These are phyloP conservation scores for Dysphania ambrosioides DNA, from an alignment of 148 eudicot genomes.

Conservation along the genomic window DNA sequence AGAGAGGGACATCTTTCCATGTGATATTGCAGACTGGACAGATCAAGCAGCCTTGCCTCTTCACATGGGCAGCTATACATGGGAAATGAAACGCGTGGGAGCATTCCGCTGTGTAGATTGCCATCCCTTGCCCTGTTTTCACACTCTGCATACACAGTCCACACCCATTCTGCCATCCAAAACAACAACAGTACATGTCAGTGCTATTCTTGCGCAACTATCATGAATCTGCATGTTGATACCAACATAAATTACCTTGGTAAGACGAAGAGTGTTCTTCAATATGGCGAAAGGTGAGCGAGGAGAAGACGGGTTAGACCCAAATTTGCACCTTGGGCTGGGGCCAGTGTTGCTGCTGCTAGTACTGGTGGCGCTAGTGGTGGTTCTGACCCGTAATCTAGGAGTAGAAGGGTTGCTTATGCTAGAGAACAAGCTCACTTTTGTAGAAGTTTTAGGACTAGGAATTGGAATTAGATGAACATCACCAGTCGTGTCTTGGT, in stretches of 20 bases:
- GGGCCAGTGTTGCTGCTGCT: not conserved
- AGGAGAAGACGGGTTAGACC: conserved; percentile 58
- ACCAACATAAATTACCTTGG: conserved; percentile 39
- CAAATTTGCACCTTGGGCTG: conserved; percentile 39
- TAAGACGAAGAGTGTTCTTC: conserved; percentile 60
- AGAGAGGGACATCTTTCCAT: conserved; percentile 74
- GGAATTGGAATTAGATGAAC: conserved; percentile 13
- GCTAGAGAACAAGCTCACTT: conserved; percentile 46
- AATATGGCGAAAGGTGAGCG: conserved; percentile 81
- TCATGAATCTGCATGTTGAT: not conserved
- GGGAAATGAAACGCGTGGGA: conserved; percentile 82
- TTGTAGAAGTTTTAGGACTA: conserved; percentile 33
- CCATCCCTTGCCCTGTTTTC: conserved; percentile 67
- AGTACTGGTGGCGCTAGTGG: not conserved
- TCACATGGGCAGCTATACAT: conserved; percentile 63
- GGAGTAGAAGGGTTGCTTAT: conserved; percentile 62
- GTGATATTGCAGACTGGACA: conserved; percentile 75
- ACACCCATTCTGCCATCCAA: conserved; percentile 56
- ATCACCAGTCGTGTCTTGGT: not conserved
- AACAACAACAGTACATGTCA: not conserved
- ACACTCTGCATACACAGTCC: conserved; percentile 77
- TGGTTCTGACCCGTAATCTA: conserved; percentile 27
- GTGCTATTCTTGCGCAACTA: not conserved
- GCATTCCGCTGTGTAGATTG: conserved; percentile 85
- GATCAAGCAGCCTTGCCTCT: conserved; percentile 35